Percentiles rank a stretch among this genome's conserved stretches.
phyloP scores from a whole-genome alignment of 805 yeast species.

The Sugiyamaella floridensis region DNA sequence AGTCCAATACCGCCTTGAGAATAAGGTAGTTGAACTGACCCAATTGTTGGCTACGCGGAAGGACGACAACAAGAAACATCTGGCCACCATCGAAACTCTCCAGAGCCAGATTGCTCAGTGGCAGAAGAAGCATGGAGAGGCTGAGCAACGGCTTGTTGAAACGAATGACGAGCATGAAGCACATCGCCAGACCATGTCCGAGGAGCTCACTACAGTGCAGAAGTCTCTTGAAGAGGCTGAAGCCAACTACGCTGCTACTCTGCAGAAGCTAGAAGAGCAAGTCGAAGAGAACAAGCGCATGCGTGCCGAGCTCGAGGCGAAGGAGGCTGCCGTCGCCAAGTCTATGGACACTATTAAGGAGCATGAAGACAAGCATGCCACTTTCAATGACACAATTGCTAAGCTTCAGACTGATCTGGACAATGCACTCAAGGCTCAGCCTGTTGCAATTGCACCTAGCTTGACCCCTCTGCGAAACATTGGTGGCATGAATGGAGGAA shows the following conservation, averaged over 20 bases:
- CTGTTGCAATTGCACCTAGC: conserved; percentile 31
- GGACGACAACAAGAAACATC: conserved; percentile 71
- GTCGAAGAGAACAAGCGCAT: conserved; percentile 22
- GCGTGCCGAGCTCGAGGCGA: conserved; percentile 22
- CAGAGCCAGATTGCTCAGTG: conserved; percentile 26
- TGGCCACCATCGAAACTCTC: conserved; percentile 46
- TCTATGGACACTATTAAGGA: conserved; percentile 26
- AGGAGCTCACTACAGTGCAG: conserved; percentile 17
- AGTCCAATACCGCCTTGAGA: conserved; percentile 87
- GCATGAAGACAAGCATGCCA: conserved; percentile 16
- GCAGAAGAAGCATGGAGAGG: conserved; percentile 25
- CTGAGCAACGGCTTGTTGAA: conserved; percentile 21
- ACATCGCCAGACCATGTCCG: conserved; percentile 13
- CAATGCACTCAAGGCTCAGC: conserved; percentile 31
- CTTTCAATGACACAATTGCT: conserved; percentile 20
- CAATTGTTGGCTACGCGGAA: conserved; percentile 73
- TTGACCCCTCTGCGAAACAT: conserved; percentile 21
- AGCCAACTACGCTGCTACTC: conserved; percentile 23
- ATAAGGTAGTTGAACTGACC: conserved; percentile 94
- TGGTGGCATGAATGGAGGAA: conserved; percentile 23
- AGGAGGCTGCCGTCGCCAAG: conserved; percentile 21
- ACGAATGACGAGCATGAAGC: conserved; percentile 26
- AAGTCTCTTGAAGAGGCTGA: conserved; percentile 19
- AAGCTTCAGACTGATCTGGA: conserved; percentile 44
- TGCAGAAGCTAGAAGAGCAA: conserved; percentile 28